Conservation (phyloP, 2,329 filamentous ascomycete genomes). For the Dendrostoma leiphaemia region DNA sequence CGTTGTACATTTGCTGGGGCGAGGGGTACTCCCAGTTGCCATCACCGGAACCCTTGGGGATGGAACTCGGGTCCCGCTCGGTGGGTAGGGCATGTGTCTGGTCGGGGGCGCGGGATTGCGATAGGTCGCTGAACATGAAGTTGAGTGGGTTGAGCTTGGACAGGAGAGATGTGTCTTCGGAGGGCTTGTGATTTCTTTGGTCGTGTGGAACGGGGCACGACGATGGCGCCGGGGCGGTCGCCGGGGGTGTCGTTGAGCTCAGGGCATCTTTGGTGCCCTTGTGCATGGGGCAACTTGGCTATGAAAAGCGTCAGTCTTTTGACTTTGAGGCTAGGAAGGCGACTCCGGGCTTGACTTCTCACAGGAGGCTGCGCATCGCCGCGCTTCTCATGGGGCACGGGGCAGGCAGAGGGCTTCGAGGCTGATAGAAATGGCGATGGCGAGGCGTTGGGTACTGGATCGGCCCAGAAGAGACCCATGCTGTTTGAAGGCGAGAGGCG, state of each 20-base stretch:
- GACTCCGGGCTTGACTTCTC: constrained; percentile 25
- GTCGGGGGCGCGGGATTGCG: constrained; percentile 71
- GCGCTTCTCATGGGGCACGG: constrained; percentile 21
- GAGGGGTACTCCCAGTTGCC: constrained; percentile 97
- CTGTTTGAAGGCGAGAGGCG: background rate
- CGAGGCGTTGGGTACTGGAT: constrained; percentile 32
- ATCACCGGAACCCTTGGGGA: constrained; percentile 77
- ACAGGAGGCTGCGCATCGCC: constrained; percentile 38
- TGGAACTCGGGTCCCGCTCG: constrained; percentile 79
- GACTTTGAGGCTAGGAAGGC: background rate
- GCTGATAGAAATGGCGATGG: too few species aligned
- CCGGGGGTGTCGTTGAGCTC: constrained; percentile 29
- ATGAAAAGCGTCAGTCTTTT: constrained; percentile 21
- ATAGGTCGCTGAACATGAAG: constrained; percentile 90
- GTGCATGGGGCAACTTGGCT: constrained; percentile 60
- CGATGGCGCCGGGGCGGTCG: constrained; percentile 30
- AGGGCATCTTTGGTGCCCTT: constrained; percentile 50
- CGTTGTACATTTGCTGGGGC: constrained; percentile 99
- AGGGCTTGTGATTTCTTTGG: constrained; percentile 15
- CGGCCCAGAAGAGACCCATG: constrained; percentile 67
- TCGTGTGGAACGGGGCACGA: constrained; percentile 47
- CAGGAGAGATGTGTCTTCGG: constrained; percentile 41
- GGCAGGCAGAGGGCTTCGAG: constrained; percentile 17
- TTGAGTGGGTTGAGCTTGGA: constrained; percentile 71
- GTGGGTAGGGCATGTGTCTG: constrained; percentile 76